phyloP scores from a whole-genome alignment of 2,329 filamentous ascomycete genomes.

The Lanzia echinophila region DNA sequence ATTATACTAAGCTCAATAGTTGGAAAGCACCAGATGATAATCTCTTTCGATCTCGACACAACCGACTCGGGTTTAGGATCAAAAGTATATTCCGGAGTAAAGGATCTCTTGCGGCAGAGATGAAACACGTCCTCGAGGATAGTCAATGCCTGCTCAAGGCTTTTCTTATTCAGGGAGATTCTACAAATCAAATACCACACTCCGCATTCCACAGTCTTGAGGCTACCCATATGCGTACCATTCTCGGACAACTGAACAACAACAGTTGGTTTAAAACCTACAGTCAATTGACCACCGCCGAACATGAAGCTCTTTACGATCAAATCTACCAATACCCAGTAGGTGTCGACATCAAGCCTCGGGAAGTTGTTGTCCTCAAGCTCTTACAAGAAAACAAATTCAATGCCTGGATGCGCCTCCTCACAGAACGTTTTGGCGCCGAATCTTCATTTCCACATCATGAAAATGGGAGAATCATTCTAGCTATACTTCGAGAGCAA shows the following conservation, averaged over 20 bases:
- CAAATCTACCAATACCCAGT: constrained; percentile 9
- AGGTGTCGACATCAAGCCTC: constrained; percentile 5
- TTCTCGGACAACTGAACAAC: constrained; percentile 22
- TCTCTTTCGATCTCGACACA: constrained; percentile 21
- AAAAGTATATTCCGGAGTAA: constrained; percentile 25
- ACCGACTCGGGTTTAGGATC: constrained; percentile 19
- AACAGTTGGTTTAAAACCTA: constrained; percentile 26
- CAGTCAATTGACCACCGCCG: constrained; percentile 11
- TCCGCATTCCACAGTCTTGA: constrained; percentile 26
- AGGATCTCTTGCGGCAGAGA: constrained; percentile 24
- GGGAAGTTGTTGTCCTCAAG: constrained; percentile 24
- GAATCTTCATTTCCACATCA: not conserved
- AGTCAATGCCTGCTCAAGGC: constrained; percentile 20
- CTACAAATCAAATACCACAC: constrained; percentile 20
- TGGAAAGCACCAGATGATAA: constrained; percentile 11
- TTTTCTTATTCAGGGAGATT: constrained; percentile 16
- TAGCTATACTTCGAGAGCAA: constrained; percentile 24
- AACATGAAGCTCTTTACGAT: constrained; percentile 13
- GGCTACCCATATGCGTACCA: constrained; percentile 25
- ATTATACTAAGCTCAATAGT: constrained; percentile 14
- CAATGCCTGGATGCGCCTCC: constrained; percentile 17
- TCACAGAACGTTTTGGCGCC: constrained; percentile 10
- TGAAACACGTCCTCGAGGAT: constrained; percentile 18
- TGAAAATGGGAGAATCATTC: constrained; percentile 13
- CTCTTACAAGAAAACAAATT: constrained; percentile 17